These are phyloP conservation scores for Candida insectorum DNA, from an alignment of 805 yeast genomes.

Conservation along the genomic window DNA sequence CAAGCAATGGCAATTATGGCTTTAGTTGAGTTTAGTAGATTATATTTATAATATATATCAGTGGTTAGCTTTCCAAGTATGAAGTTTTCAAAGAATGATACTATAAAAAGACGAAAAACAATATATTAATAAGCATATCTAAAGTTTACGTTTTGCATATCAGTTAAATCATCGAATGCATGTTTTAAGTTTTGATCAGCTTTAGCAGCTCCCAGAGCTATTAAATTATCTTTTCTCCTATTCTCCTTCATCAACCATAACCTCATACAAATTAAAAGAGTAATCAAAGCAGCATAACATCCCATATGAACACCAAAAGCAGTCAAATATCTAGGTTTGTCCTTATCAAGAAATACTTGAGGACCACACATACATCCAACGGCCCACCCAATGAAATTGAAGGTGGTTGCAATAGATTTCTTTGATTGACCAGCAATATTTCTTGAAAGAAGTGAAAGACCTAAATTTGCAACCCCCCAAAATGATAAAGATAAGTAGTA, in stretches of 20 bases:
- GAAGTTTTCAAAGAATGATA: not conserved
- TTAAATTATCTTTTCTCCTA: slow-evolving; percentile 41
- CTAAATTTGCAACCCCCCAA: slow-evolving; percentile 52
- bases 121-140: slow-evolving; percentile 46
- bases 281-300: slow-evolving; percentile 21
- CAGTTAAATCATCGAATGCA: slow-evolving; percentile 57
- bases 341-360: slow-evolving; percentile 56
- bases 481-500: slow-evolving; percentile 52
- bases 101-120: not conserved
- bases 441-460: slow-evolving; percentile 58
- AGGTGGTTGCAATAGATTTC: slow-evolving; percentile 56
- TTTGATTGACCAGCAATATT: slow-evolving; percentile 74
- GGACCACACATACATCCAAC: slow-evolving; percentile 66
- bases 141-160: slow-evolving; percentile 54
- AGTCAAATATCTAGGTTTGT: slow-evolving; percentile 53
- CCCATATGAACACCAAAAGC: slow-evolving; percentile 50
- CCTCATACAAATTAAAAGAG: slow-evolving; percentile 26
- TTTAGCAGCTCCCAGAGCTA: slow-evolving; percentile 15
- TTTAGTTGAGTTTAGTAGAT: slow-evolving; percentile 22
- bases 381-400: slow-evolving; percentile 61
- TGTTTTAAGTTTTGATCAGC: slow-evolving; percentile 26
- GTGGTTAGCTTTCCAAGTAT: not conserved
- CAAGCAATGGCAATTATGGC: slow-evolving; percentile 40
- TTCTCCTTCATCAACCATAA: slow-evolving; percentile 49
- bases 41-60: slow-evolving; percentile 12